Percentiles rank a stretch among this genome's conserved stretches.
Evolutionary conservation across 2,329 filamentous ascomycete species (phyloP).

Genomic region (Claviceps sp.): DNA sequence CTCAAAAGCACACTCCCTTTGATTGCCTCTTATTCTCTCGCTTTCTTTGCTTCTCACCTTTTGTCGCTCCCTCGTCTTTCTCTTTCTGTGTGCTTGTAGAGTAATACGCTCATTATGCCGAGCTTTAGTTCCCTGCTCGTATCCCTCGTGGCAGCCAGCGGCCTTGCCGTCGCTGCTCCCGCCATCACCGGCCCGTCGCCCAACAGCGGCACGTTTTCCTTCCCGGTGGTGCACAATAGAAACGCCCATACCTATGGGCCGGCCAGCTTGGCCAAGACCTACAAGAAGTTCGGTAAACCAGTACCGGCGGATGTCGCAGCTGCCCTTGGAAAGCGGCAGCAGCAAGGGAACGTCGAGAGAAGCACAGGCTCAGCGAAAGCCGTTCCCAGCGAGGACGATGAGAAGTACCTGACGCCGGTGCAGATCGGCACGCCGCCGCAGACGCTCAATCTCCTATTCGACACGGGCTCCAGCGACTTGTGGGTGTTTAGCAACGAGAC

Average conservation of each 20-base stretch:
- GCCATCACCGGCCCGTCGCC: neutral
- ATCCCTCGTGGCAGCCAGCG: constrained; percentile 8
- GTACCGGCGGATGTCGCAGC: too few relatives aligned
- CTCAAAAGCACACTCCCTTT: too few relatives aligned
- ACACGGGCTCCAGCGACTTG: constrained; percentile 16
- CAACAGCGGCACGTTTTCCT: neutral
- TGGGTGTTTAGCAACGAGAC: constrained; percentile 30
- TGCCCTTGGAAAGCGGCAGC: neutral
- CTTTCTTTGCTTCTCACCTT: too few relatives aligned
- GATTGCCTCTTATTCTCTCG: too few relatives aligned
- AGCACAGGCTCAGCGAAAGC: constrained; percentile 6
- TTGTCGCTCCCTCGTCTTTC: too few relatives aligned
- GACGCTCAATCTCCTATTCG: constrained; percentile 10
- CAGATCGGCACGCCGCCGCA: constrained; percentile 11
- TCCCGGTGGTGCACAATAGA: constrained; percentile 6
- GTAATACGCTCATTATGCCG: constrained; percentile 7
- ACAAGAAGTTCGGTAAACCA: constrained; percentile 3
- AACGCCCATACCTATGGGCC: constrained; percentile 7
- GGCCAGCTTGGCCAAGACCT: constrained; percentile 8
- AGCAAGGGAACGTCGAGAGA: neutral
- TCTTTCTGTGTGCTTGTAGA: too few relatives aligned
- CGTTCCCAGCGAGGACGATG: constrained; percentile 6
- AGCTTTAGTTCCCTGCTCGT: constrained; percentile 10
- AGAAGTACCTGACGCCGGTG: constrained; percentile 8
- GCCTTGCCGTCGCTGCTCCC: constrained; percentile 6